Conservation (phyloP, 257 asterid genomes). For the Solanum acaule region DNA sequence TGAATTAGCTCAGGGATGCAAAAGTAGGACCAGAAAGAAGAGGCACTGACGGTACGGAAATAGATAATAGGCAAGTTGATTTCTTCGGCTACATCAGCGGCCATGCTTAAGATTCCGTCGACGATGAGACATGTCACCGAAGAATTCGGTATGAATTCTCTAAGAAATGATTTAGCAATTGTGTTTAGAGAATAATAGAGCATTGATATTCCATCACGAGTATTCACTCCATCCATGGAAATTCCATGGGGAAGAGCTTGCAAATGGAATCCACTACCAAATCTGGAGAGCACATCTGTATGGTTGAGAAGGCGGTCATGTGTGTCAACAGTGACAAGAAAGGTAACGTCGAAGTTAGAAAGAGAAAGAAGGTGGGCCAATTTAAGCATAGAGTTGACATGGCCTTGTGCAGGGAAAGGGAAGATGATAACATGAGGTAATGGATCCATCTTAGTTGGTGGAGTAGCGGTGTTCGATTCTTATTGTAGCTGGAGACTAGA, state of each 20-base stretch:
- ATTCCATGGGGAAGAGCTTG: conserved; percentile 7
- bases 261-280: background rate
- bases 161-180: conserved; percentile 20
- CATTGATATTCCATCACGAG: conserved; percentile 10
- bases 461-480: too few species aligned
- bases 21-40: conserved; percentile 36
- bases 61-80: conserved; percentile 28
- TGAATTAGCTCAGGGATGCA: too few species aligned
- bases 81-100: conserved; percentile 35
- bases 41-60: conserved; percentile 45
- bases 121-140: conserved; percentile 27
- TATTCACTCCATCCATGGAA: background rate
- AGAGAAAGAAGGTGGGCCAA: conserved; percentile 10
- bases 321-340: background rate
- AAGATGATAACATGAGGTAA: conserved; percentile 10
- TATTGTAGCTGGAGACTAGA: too few species aligned
- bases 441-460: background rate
- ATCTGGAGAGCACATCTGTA: background rate
- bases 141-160: conserved; percentile 13
- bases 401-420: conserved; percentile 13
- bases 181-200: conserved; percentile 21
- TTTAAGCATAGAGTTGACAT: conserved; percentile 11
- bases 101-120: conserved; percentile 34
- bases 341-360: conserved; percentile 1
- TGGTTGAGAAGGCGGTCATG: background rate